These are phyloP conservation scores for Lactifluus volemus DNA, from an alignment of 768 basidiomycete species.

Conservation along the genomic window DNA sequence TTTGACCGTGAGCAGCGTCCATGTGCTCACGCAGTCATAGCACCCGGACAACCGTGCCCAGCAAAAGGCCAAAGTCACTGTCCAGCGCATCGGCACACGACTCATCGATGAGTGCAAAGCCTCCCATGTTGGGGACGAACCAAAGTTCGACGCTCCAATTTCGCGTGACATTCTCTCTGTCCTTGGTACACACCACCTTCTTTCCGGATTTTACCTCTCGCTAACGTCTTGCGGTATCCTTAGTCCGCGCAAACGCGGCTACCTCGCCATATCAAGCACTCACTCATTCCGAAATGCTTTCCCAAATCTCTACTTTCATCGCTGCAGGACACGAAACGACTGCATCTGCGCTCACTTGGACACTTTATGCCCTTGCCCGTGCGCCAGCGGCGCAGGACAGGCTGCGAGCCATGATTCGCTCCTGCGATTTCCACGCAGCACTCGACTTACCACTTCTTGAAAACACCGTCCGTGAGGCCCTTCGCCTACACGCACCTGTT, in stretches of 20 bases:
- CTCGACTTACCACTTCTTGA: constrained; percentile 48
- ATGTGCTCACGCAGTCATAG: neutral
- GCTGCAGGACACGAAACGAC: constrained; percentile 60
- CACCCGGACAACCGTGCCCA: constrained; percentile 5
- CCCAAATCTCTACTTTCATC: constrained; percentile 57
- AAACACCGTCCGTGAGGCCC: constrained; percentile 48
- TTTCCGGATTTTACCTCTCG: neutral
- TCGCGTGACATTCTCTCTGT: constrained; percentile 18
- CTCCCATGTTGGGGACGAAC: neutral
- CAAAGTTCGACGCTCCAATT: neutral
- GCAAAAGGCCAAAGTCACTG: constrained; percentile 6
- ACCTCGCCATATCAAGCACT: constrained; percentile 39
- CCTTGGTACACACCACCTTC: constrained; percentile 11
- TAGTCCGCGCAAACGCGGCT: constrained; percentile 55
- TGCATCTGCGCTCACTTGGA: constrained; percentile 51
- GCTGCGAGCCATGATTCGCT: constrained; percentile 38
- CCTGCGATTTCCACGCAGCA: neutral
- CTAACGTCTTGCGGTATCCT: neutral
- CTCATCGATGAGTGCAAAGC: constrained; percentile 16
- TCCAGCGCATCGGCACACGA: constrained; percentile 17
- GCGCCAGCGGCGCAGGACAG: constrained; percentile 36
- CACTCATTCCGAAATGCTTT: constrained; percentile 47
- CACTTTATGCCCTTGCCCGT: constrained; percentile 46
- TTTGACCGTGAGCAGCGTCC: constrained; percentile 32
- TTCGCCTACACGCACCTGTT: constrained; percentile 49